Conservation (phyloP, 139 green algal species). For the Parachlorella kessleri region DNA sequence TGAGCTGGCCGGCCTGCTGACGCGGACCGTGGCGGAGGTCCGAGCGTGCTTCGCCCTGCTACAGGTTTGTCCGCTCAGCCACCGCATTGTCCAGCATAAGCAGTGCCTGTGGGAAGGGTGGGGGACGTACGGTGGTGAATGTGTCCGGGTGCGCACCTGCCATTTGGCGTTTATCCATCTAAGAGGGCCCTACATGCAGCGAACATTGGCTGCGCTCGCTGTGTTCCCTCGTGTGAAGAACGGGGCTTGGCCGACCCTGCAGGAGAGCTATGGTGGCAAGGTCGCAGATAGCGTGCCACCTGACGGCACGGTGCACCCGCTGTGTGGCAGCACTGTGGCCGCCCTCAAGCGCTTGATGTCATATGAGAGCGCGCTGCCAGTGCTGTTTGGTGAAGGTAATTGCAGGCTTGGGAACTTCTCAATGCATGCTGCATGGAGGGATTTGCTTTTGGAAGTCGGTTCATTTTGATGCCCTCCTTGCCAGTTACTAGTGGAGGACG, state of each 20-base stretch:
- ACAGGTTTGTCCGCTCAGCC: not conserved
- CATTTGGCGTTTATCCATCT: too few relatives aligned
- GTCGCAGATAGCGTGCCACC: constrained; percentile 18
- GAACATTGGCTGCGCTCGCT: not conserved
- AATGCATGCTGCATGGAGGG: too few relatives aligned
- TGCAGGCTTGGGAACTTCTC: too few relatives aligned
- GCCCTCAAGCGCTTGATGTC: constrained; percentile 60
- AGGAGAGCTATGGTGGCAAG: constrained; percentile 43
- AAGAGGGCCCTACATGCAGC: too few relatives aligned
- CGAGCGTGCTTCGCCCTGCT: constrained; percentile 49
- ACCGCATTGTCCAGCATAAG: too few relatives aligned
- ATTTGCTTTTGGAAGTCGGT: too few relatives aligned
- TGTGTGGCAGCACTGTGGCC: constrained; percentile 56
- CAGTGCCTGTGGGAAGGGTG: too few relatives aligned
- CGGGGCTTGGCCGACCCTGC: not conserved
- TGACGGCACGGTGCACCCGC: constrained; percentile 74
- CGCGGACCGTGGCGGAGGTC: constrained; percentile 18
- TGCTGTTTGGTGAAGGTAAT: constrained; percentile 36
- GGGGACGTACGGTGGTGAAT: too few relatives aligned
- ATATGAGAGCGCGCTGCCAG: constrained; percentile 25
- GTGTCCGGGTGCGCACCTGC: too few relatives aligned
- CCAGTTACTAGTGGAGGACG: too few relatives aligned
- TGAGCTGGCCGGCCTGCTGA: constrained; percentile 23
- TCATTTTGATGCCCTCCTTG: too few relatives aligned
- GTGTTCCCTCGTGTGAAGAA: not conserved